phyloP scores from a whole-genome alignment of 2,329 filamentous ascomycete genomes.

The Stagonosporopsis cucurbitacearum region DNA sequence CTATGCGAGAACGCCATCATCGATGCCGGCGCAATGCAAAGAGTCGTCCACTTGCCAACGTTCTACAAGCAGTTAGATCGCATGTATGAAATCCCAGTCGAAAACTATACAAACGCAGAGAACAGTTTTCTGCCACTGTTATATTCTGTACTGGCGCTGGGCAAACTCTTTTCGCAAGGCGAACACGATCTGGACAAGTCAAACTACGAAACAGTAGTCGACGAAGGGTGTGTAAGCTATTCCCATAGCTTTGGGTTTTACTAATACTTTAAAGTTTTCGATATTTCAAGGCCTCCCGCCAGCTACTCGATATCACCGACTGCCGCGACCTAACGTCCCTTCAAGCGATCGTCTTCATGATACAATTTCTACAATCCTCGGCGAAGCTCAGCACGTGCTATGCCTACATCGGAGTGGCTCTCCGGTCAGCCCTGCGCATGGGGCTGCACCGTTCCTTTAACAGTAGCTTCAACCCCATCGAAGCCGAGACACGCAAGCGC shows the following conservation, averaged over 20 bases:
- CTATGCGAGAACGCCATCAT: slow-evolving; percentile 67
- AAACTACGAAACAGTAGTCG: slow-evolving; percentile 55
- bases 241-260: not conserved
- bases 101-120: slow-evolving; percentile 55
- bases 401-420: slow-evolving; percentile 59
- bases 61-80: slow-evolving; percentile 80
- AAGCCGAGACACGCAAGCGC: slow-evolving; percentile 58
- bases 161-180: slow-evolving; percentile 55
- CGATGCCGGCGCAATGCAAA: slow-evolving; percentile 68
- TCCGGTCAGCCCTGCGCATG: slow-evolving; percentile 59
- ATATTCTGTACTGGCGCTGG: slow-evolving; percentile 57
- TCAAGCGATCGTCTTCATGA: slow-evolving; percentile 61
- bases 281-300: slow-evolving; percentile 57
- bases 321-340: slow-evolving; percentile 58
- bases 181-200: slow-evolving; percentile 46
- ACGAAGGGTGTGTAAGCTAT: slow-evolving; percentile 51
- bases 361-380: slow-evolving; percentile 60
- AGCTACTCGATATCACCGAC: slow-evolving; percentile 60
- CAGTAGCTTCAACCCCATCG: slow-evolving; percentile 56
- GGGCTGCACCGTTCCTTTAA: slow-evolving; percentile 58
- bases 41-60: slow-evolving; percentile 79
- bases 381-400: slow-evolving; percentile 61
- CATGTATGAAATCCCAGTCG: slow-evolving; percentile 71
- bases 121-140: slow-evolving; percentile 57
- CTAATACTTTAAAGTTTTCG: slow-evolving; percentile 50